These are phyloP conservation scores for Plantago rigida DNA, from an alignment of 305 asterid genomes.

Conservation along the genomic window DNA sequence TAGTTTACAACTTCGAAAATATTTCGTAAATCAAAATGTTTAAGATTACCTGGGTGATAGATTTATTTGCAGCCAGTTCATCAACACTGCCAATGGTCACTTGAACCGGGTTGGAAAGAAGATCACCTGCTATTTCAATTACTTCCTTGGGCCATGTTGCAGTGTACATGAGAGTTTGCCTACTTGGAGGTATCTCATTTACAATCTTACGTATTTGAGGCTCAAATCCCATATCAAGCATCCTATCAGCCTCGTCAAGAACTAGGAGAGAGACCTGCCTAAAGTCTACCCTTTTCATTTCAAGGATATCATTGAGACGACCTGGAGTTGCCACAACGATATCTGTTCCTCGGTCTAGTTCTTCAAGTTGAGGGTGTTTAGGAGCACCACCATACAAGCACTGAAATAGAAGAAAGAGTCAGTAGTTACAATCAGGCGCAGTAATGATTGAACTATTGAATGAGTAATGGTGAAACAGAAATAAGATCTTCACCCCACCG, in stretches of 20 bases:
- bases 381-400: slow-evolving; percentile 98
- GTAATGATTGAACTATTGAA: background rate
- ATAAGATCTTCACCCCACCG: slow-evolving; percentile 35
- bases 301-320: slow-evolving; percentile 93
- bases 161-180: slow-evolving; percentile 98
- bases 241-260: slow-evolving; percentile 98
- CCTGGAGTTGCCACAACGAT: slow-evolving; percentile 97
- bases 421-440: slow-evolving; percentile 18
- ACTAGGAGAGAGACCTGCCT: slow-evolving; percentile 86
- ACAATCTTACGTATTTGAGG: slow-evolving; percentile 96
- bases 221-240: slow-evolving; percentile 99
- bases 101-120: slow-evolving; percentile 76
- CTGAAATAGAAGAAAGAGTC: slow-evolving; percentile 35
- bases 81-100: slow-evolving; percentile 93
- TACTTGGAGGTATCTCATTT: slow-evolving; percentile 79
- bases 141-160: slow-evolving; percentile 99
- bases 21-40: background rate
- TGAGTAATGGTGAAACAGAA: background rate
- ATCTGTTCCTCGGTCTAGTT: slow-evolving; percentile 85
- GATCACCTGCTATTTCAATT: slow-evolving; percentile 80
- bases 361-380: slow-evolving; percentile 77
- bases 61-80: slow-evolving; percentile 86
- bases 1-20: slow-evolving; percentile 15
- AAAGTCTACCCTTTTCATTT: slow-evolving; percentile 82
- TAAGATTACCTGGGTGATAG: slow-evolving; percentile 73